Evolutionary conservation across 176 grass and related monocot species (phyloP), one percentile per base, ranked within the genome.

Genomic region (Eragrostis nindensis): DNA sequence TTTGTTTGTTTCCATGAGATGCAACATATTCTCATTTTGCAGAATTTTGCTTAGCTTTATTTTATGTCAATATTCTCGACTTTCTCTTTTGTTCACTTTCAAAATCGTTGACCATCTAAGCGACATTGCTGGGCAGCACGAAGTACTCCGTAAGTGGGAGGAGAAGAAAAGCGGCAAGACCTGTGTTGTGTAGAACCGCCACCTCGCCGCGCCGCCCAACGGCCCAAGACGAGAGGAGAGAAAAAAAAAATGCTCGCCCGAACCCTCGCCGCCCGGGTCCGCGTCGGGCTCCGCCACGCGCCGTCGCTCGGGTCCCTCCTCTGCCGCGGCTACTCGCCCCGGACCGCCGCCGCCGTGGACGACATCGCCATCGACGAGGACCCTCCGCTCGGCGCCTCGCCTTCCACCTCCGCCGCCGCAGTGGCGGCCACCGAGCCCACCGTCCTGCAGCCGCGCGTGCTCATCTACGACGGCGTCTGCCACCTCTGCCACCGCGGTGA

Each of bases 401-500:
- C 75, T 43, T 10, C 73, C 50, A 0, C 71, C 36, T 12, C 69
- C 16, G 26, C 4, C 15, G 16, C 78, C 40, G 3, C 75, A 15
- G 36, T 82, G 68, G 88, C 76, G 5, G 85, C 82, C 79, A 75
- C 91, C 16, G 4, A 13, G 40, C 92, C 90, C 49, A 85, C 71
- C 73, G 17, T 98, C 76, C 90, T 98, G 49, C 92, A 98, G 86
- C 95, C 95, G 43, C 92, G 92, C 62, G 92, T 98, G 70, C 89
- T 98, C 87, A 88, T 98, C 83, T 98, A 98, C 72, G 95, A 98
- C 85, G 92, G 92, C 12, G 95, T 98, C 65, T 98, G 95, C 80
- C 90, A 92, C 86, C 92, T 98, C 80, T 94, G 95, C 84, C 92
- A 98, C 83, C 87, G 87, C 29, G 95, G 95, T 98, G 67, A 82